Percentiles rank a stretch among this genome's conserved stretches.
These are phyloP conservation scores for Erodium maritimum DNA, from an alignment of 345 rosid species.

Conservation along the genomic window DNA sequence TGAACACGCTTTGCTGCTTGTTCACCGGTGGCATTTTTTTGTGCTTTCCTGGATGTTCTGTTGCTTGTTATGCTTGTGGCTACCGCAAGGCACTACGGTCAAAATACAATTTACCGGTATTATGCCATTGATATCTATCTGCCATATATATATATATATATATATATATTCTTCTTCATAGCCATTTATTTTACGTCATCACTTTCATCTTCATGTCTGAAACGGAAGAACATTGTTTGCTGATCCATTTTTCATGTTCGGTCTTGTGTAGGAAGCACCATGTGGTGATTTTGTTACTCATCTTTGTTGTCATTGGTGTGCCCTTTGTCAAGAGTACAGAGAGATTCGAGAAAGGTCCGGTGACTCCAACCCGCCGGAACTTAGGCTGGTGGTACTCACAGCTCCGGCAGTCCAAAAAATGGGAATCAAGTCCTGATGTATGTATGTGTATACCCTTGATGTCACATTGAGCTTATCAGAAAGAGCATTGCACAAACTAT, in stretches of 20 bases:
- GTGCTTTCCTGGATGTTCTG: constrained; percentile 81
- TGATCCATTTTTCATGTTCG: not conserved
- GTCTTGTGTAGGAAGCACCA: constrained; percentile 61
- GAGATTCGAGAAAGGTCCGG: constrained; percentile 54
- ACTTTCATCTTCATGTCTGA: not conserved
- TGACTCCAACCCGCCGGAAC: constrained; percentile 23
- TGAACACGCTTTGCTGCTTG: constrained; percentile 17
- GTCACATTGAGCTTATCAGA: too few relatives aligned
- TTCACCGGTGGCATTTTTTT: constrained; percentile 56
- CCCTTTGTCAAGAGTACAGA: constrained; percentile 83
- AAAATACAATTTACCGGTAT: constrained; percentile 65
- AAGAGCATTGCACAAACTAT: too few relatives aligned
- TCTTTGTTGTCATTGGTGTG: constrained; percentile 83
- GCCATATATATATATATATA: too few relatives aligned
- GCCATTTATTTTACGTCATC: not conserved
- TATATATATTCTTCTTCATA: not conserved
- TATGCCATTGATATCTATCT: not conserved
- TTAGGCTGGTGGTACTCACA: constrained; percentile 33
- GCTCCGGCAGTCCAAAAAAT: constrained; percentile 54
- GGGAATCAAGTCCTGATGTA: constrained; percentile 11
- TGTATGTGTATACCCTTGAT: too few relatives aligned
- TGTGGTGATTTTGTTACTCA: constrained; percentile 76
- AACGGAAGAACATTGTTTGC: not conserved
- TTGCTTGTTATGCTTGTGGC: constrained; percentile 73
- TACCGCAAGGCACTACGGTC: constrained; percentile 60